These are phyloP conservation scores for Trichoderma aggressivum DNA, from an alignment of 2,329 filamentous ascomycete genomes.

Conservation along the genomic window DNA sequence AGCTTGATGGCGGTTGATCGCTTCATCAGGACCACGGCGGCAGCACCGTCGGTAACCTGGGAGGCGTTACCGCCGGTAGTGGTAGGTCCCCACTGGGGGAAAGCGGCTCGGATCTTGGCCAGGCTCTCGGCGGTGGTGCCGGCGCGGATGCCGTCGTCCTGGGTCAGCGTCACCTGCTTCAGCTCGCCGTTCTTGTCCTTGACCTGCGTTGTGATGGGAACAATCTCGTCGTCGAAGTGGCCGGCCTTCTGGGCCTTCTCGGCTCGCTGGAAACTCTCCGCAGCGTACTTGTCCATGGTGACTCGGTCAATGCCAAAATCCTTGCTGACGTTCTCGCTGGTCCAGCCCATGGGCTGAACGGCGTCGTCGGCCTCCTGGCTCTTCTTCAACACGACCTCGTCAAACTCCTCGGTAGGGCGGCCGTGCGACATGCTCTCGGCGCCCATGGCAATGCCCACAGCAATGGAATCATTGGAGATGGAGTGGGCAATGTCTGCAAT, in stretches of 20 bases:
- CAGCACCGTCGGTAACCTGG: conserved; percentile 92
- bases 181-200: conserved; percentile 79
- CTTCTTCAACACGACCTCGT: conserved; percentile 66
- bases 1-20: conserved; percentile 83
- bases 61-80: conserved; percentile 91
- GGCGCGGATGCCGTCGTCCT: conserved; percentile 85
- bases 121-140: conserved; percentile 84
- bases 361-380: conserved; percentile 80
- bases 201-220: conserved; percentile 76
- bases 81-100: conserved; percentile 75
- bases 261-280: conserved; percentile 81
- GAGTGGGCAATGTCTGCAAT: conserved; percentile 91
- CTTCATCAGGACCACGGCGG: conserved; percentile 90
- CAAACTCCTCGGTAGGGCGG: conserved; percentile 69
- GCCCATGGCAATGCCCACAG: conserved; percentile 81
- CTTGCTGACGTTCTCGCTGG: conserved; percentile 87
- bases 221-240: conserved; percentile 91
- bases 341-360: conserved; percentile 97
- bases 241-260: conserved; percentile 88
- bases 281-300: conserved; percentile 78
- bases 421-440: conserved; percentile 82
- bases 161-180: conserved; percentile 73
- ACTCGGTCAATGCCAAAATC: conserved; percentile 85
- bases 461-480: conserved; percentile 76
- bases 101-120: conserved; percentile 82